Conservation (phyloP, 2,329 filamentous ascomycete genomes). For the Curvularia lunata region DNA sequence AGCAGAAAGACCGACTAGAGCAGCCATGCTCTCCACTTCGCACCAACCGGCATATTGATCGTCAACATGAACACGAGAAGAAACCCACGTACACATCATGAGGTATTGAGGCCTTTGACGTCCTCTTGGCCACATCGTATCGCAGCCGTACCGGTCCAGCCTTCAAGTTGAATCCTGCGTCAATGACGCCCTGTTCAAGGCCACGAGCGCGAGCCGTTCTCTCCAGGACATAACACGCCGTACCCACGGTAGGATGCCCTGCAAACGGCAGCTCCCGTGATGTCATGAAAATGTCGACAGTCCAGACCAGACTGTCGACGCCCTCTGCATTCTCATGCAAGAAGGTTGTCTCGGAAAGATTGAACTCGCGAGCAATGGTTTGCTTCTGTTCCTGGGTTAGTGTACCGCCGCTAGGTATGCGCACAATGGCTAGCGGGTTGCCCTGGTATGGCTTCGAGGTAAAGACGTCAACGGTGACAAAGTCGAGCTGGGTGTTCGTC, state of each 20-base stretch:
- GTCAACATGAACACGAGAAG: background rate
- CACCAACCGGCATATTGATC: background rate
- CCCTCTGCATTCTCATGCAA: constrained; percentile 50
- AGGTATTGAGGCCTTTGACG: constrained; percentile 69
- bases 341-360: constrained; percentile 64
- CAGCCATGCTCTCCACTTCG: background rate
- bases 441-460: constrained; percentile 56
- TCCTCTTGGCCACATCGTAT: constrained; percentile 49
- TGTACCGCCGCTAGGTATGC: constrained; percentile 47
- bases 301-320: constrained; percentile 45
- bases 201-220: constrained; percentile 33
- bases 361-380: constrained; percentile 62
- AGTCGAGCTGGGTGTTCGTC: constrained; percentile 35
- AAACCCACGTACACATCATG: constrained; percentile 65
- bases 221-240: constrained; percentile 56
- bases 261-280: constrained; percentile 62
- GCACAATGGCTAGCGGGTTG: constrained; percentile 64
- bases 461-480: constrained; percentile 57
- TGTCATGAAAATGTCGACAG: constrained; percentile 62
- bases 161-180: constrained; percentile 52
- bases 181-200: constrained; percentile 30
- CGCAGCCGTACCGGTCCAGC: constrained; percentile 54
- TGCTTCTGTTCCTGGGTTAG: constrained; percentile 60
- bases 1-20: background rate
- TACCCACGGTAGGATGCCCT: constrained; percentile 64